A percentile compares a stretch with the other conserved stretches of the same genome.
These are phyloP conservation scores for Chrysoporthe puriensis DNA, from an alignment of 2,329 filamentous ascomycete genomes.

Conservation along the genomic window DNA sequence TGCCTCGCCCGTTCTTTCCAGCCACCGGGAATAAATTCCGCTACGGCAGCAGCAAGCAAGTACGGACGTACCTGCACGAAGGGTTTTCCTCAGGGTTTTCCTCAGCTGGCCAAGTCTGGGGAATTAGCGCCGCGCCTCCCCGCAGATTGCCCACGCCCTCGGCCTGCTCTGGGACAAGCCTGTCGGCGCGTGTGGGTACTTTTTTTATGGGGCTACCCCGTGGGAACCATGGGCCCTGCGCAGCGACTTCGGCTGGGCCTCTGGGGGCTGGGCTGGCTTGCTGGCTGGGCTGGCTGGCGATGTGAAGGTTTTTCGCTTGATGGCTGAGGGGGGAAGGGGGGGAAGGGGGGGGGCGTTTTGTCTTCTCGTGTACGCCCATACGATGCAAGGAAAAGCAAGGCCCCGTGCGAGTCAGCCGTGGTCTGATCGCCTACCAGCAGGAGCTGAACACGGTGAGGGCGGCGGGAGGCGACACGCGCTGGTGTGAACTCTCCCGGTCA, in stretches of 20 bases:
- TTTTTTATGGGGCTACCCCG: neutral
- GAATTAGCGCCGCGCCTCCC: conserved; percentile 8
- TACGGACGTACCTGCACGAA: neutral
- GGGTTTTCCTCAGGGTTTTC: neutral
- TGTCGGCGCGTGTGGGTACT: neutral
- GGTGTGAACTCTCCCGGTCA: too few relatives aligned
- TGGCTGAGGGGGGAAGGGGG: too few relatives aligned
- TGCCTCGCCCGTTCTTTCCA: too few relatives aligned
- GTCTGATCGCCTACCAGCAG: too few relatives aligned
- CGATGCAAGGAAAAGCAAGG: too few relatives aligned
- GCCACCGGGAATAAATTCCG: neutral
- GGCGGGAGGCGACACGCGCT: too few relatives aligned
- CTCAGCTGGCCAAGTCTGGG: neutral
- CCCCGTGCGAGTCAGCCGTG: too few relatives aligned
- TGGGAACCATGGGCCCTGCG: neutral
- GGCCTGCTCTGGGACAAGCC: neutral
- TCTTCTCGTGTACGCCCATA: too few relatives aligned
- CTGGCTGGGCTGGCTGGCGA: neutral
- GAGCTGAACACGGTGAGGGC: too few relatives aligned
- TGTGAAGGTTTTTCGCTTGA: neutral
- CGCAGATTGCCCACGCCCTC: neutral
- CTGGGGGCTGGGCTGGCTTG: neutral
- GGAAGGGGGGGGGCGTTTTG: too few relatives aligned
- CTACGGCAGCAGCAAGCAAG: neutral
- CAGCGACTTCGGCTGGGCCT: conserved; percentile 1